Evolutionary conservation across 108 stramenopile species (phyloP).

Genomic region (Skeletonema grethae): DNA sequence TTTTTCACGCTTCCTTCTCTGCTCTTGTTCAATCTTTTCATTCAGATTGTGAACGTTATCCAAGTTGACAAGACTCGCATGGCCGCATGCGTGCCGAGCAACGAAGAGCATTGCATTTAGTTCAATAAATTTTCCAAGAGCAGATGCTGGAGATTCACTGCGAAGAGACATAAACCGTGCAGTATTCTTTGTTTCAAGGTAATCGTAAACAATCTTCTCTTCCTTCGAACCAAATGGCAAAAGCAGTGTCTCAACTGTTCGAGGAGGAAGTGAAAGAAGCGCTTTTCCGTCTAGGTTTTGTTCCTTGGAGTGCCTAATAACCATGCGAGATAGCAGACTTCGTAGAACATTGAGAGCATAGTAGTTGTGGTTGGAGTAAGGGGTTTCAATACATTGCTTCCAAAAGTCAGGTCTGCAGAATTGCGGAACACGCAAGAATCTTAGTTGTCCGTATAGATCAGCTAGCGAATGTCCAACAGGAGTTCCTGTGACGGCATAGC

Average conservation of each 20-base stretch:
- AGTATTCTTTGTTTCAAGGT: slow-evolving; percentile 1
- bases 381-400: slow-evolving; percentile 13
- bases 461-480: slow-evolving; percentile 26
- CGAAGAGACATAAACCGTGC: slow-evolving; percentile 10
- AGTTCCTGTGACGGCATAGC: slow-evolving; percentile 32
- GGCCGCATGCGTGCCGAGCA: slow-evolving; percentile 22
- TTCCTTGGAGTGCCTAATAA: slow-evolving; percentile 35
- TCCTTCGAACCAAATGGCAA: slow-evolving; percentile 9
- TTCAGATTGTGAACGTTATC: slow-evolving; percentile 12
- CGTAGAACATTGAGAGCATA: slow-evolving; percentile 19
- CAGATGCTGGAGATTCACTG: not conserved
- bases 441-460: slow-evolving; percentile 26
- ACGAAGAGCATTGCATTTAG: slow-evolving; percentile 4
- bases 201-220: slow-evolving; percentile 17
- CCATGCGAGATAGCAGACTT: slow-evolving; percentile 19
- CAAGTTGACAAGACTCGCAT: slow-evolving; percentile 18
- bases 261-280: slow-evolving; percentile 23
- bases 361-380: slow-evolving; percentile 11
- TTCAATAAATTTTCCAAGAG: slow-evolving; percentile 11
- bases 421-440: slow-evolving; percentile 28
- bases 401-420: slow-evolving; percentile 24
- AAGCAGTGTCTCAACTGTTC: slow-evolving; percentile 19
- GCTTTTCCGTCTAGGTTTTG: slow-evolving; percentile 17
- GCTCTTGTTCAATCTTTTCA: slow-evolving; percentile 5
- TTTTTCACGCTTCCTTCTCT: not conserved